These are phyloP conservation scores for Vitis hybrid DNA, from an alignment of 177 flowering plant genomes.

Conservation along the genomic window DNA sequence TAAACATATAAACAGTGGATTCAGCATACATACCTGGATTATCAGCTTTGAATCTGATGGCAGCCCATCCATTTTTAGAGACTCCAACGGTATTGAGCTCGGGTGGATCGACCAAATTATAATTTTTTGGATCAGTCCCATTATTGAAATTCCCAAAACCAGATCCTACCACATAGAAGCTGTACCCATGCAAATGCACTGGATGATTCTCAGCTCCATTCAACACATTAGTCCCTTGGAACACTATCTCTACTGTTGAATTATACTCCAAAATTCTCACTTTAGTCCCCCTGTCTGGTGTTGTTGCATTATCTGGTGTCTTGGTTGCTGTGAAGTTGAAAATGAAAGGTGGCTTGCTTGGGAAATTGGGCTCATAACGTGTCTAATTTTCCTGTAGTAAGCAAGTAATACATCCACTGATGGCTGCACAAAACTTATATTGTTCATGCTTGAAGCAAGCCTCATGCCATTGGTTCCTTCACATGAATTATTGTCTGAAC, in stretches of 20 bases:
- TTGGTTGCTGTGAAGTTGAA: constrained; percentile 17
- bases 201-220: too few species aligned
- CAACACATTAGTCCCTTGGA: too few species aligned
- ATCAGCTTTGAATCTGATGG: too few species aligned
- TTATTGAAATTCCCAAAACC: constrained; percentile 18
- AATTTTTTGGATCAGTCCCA: constrained; percentile 3
- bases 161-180: background rate
- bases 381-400: constrained; percentile 6
- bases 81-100: too few species aligned
- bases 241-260: too few species aligned
- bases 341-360: constrained; percentile 11
- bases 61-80: too few species aligned
- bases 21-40: constrained; percentile 22
- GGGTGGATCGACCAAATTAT: background rate
- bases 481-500: background rate
- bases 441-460: constrained; percentile 18
- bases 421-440: constrained; percentile 12
- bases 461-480: constrained; percentile 11
- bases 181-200: too few species aligned
- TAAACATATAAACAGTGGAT: constrained; percentile 4
- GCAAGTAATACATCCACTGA: constrained; percentile 12
- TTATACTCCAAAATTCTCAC: constrained; percentile 9
- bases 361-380: constrained; percentile 10
- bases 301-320: constrained; percentile 3
- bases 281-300: constrained; percentile 8